A percentile compares a stretch with the other conserved stretches of the same genome.
Conservation (phyloP, 495 filamentous ascomycete species). For the Aspergillus affinis region DNA sequence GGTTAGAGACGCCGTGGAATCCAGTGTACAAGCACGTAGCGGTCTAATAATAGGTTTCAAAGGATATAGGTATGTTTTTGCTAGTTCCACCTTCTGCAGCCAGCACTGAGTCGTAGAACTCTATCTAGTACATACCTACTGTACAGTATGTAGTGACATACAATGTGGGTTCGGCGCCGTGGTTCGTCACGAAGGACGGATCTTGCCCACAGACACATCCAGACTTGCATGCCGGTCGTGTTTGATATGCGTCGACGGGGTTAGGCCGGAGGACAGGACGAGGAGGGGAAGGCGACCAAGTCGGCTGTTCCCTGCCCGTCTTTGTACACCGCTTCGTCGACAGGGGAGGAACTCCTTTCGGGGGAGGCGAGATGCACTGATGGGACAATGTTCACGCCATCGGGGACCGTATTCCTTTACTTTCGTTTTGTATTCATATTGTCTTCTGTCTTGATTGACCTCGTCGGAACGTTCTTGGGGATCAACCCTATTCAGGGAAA, state of each 20-base stretch:
- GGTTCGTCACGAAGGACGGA: not conserved
- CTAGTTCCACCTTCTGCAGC: not conserved
- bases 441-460: too few relatives aligned
- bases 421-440: not conserved
- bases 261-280: not conserved
- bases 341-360: too few relatives aligned
- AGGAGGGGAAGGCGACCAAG: too few relatives aligned
- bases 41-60: too few relatives aligned
- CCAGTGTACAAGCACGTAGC: not conserved
- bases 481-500: not conserved
- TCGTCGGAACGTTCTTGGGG: too few relatives aligned
- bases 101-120: not conserved
- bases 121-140: not conserved
- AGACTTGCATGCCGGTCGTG: not conserved
- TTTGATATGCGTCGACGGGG: not conserved
- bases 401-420: too few relatives aligned
- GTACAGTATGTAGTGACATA: not conserved
- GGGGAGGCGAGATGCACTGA: too few relatives aligned
- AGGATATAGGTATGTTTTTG: too few relatives aligned
- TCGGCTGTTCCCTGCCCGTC: not conserved
- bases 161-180: not conserved
- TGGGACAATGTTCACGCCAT: too few relatives aligned
- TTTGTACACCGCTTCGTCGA: constrained; percentile 17
- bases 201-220: not conserved
- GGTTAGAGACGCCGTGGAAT: not conserved